Conservation (phyloP, 352 stramenopile species). For the Pythium vanterpoolii region DNA sequence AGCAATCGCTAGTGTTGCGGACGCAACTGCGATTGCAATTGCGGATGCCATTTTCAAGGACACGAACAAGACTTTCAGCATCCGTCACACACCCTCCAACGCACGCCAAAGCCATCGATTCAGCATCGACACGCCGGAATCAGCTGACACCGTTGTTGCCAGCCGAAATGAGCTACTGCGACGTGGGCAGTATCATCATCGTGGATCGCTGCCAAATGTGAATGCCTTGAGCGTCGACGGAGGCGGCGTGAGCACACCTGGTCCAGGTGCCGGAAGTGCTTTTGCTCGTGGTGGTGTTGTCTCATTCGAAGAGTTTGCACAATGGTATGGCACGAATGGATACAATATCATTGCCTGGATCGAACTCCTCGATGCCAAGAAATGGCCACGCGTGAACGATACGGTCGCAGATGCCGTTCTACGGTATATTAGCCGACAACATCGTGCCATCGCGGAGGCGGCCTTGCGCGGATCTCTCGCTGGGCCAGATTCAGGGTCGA, state of each 20-base stretch:
- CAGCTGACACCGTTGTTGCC: conserved; percentile 33
- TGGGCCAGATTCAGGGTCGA: conserved; percentile 49
- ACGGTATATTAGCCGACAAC: conserved; percentile 68
- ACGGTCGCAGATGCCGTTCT: conserved; percentile 71
- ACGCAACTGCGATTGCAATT: conserved; percentile 81
- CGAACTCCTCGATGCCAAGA: conserved; percentile 79
- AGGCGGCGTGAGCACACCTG: conserved; percentile 45
- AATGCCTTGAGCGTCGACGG: conserved; percentile 53
- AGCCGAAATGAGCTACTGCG: conserved; percentile 29
- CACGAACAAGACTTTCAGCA: conserved; percentile 76
- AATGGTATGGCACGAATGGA: conserved; percentile 82
- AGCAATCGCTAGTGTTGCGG: conserved; percentile 74
- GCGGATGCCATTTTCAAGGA: conserved; percentile 82
- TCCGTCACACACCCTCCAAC: conserved; percentile 28
- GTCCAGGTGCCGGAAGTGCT: conserved; percentile 56
- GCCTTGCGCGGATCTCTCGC: conserved; percentile 22
- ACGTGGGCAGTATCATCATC: conserved; percentile 58
- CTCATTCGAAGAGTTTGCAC: conserved; percentile 81
- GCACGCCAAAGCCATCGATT: conserved; percentile 38
- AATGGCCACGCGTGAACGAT: conserved; percentile 69
- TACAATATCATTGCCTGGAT: conserved; percentile 86
- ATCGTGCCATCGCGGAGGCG: conserved; percentile 43
- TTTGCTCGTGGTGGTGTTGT: conserved; percentile 76
- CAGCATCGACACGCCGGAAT: conserved; percentile 59
- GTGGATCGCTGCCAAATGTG: conserved; percentile 62